phyloP scores from a whole-genome alignment of 2,329 filamentous ascomycete genomes.

The Magnaporthiopsis incrustans region DNA sequence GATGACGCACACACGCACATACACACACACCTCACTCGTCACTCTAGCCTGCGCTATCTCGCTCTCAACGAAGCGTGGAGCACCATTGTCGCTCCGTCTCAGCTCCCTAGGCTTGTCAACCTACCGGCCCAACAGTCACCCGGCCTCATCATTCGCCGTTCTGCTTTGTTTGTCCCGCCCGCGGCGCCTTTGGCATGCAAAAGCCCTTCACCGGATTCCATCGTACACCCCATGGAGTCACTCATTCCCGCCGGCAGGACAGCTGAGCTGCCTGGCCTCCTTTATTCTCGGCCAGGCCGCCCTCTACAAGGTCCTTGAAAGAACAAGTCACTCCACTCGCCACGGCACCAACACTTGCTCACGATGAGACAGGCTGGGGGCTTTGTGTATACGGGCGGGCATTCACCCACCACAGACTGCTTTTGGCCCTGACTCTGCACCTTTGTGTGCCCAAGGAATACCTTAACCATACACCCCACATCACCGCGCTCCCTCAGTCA shows the following conservation, averaged over 20 bases:
- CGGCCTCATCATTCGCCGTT: not conserved
- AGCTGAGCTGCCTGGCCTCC: not conserved
- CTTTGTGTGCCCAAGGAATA: not conserved
- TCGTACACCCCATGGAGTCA: not conserved
- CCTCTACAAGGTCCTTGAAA: not conserved
- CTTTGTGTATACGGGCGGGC: not conserved
- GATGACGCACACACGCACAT: too few species aligned
- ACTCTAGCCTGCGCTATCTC: not conserved
- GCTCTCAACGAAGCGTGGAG: not conserved
- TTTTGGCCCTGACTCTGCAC: not conserved
- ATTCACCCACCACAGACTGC: not conserved
- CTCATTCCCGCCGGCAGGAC: too few species aligned
- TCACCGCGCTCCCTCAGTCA: not conserved
- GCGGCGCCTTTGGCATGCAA: not conserved
- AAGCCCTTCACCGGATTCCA: not conserved
- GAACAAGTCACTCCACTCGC: not conserved
- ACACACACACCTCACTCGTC: not conserved
- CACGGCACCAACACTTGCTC: too few species aligned
- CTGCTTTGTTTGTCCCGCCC: not conserved
- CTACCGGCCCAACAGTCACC: not conserved
- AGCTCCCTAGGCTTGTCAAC: not conserved
- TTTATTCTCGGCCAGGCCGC: too few species aligned
- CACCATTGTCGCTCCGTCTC: not conserved
- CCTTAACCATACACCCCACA: not conserved
- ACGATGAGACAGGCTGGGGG: not conserved